phyloP scores from a whole-genome alignment of 2,329 filamentous ascomycete genomes.

The Monilinia aucupariae region DNA sequence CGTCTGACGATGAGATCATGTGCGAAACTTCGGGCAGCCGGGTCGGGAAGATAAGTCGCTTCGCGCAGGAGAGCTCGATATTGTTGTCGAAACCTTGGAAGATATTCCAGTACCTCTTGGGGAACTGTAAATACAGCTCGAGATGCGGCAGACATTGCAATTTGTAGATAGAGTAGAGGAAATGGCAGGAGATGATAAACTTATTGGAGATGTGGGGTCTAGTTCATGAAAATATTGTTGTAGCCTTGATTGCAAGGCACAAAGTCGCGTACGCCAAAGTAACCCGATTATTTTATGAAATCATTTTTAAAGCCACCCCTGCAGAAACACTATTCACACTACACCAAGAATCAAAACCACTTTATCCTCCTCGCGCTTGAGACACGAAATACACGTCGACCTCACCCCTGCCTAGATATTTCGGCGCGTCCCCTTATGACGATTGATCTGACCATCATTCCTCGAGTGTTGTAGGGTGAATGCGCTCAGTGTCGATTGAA shows the following conservation, averaged over 20 bases:
- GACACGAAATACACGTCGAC: constrained; percentile 27
- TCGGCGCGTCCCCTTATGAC: constrained; percentile 25
- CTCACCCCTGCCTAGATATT: constrained; percentile 16
- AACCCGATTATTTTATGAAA: too few species aligned
- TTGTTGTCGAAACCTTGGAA: constrained; percentile 36
- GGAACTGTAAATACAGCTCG: not conserved
- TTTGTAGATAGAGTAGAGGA: too few species aligned
- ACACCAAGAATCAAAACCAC: constrained; percentile 22
- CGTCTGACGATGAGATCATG: constrained; percentile 41
- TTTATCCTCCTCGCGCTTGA: constrained; percentile 24
- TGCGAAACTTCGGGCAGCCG: constrained; percentile 44
- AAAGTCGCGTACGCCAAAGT: not conserved
- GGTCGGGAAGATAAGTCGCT: constrained; percentile 51
- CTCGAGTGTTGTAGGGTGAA: not conserved
- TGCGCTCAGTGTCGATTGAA: constrained; percentile 10
- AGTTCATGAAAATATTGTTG: not conserved
- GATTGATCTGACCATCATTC: constrained; percentile 14
- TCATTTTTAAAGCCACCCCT: constrained; percentile 2
- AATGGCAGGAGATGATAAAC: not conserved
- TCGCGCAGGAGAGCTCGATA: constrained; percentile 58
- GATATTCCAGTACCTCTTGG: not conserved
- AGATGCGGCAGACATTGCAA: not conserved
- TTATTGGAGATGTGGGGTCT: not conserved
- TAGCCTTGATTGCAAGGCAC: constrained; percentile 2
- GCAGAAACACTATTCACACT: not conserved